These are phyloP conservation scores for Penicillium sp. DNA, from an alignment of 2,329 filamentous ascomycete species.

Conservation along the genomic window DNA sequence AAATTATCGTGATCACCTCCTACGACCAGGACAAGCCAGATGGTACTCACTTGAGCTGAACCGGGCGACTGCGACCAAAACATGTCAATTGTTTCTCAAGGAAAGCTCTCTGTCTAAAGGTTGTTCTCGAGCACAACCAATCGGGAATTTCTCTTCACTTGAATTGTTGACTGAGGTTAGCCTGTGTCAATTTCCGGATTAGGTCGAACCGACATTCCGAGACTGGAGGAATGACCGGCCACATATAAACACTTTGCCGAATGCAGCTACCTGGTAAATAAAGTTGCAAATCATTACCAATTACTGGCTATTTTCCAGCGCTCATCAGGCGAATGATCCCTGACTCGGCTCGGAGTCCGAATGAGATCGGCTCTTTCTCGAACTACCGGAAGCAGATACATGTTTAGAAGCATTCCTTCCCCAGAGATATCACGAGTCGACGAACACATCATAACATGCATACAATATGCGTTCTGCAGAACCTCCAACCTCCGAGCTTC, in stretches of 20 bases:
- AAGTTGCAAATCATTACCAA: not conserved
- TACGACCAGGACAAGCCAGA: no score
- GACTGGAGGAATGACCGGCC: slow-evolving; percentile 10
- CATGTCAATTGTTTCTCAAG: no score
- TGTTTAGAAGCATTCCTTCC: not conserved
- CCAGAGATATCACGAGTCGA: not conserved
- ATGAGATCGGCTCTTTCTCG: not conserved
- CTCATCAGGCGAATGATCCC: not conserved
- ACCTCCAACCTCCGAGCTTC: not conserved
- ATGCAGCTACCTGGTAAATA: not conserved
- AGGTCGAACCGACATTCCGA: slow-evolving; percentile 13
- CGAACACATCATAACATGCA: not conserved
- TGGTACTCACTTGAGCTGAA: no score
- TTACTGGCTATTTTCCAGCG: not conserved
- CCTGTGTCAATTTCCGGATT: not conserved
- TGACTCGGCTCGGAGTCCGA: not conserved
- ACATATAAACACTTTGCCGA: slow-evolving; percentile 4
- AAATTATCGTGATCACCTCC: not conserved
- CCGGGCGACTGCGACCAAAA: no score
- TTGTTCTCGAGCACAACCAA: no score
- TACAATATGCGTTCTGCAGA: not conserved
- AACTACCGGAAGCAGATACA: not conserved
- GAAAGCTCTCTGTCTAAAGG: no score
- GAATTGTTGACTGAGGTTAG: not conserved
- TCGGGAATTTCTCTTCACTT: not conserved